phyloP scores from a whole-genome alignment of 1,284 basidiomycete genomes.

The Ceratobasidium theobromae region DNA sequence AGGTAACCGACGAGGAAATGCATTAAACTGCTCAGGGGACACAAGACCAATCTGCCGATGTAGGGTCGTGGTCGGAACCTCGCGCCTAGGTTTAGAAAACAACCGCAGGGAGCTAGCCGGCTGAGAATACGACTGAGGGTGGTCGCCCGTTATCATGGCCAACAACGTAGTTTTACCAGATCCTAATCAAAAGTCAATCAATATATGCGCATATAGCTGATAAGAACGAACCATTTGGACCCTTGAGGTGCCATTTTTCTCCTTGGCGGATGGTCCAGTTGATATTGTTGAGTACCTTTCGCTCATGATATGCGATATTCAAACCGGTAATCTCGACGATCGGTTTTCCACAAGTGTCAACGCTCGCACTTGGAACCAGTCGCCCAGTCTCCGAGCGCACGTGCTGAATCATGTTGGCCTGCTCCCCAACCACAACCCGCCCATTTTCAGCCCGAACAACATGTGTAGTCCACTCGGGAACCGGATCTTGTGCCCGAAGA shows the following conservation, averaged over 20 bases:
- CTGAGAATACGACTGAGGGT: conserved; percentile 90
- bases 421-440: conserved; percentile 51
- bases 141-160: conserved; percentile 90
- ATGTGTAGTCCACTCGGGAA: conserved; percentile 84
- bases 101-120: conserved; percentile 56
- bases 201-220: background rate
- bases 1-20: conserved; percentile 74
- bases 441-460: conserved; percentile 61
- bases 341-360: conserved; percentile 41
- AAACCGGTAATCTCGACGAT: conserved; percentile 66
- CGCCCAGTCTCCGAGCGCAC: conserved; percentile 2
- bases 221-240: conserved; percentile 69
- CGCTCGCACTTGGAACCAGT: conserved; percentile 10
- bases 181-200: conserved; percentile 50
- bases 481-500: conserved; percentile 73
- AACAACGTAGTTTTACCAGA: conserved; percentile 95
- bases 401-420: conserved; percentile 41
- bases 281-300: conserved; percentile 69
- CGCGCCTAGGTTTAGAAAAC: conserved; percentile 68
- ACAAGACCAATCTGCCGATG: conserved; percentile 72
- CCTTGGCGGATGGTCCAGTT: conserved; percentile 79
- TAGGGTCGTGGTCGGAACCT: conserved; percentile 58
- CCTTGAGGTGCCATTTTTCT: conserved; percentile 85
- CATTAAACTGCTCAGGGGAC: conserved; percentile 87
- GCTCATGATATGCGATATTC: conserved; percentile 68